phyloP scores from a whole-genome alignment of 805 yeast genomes.

The Debaryomyces castellii region DNA sequence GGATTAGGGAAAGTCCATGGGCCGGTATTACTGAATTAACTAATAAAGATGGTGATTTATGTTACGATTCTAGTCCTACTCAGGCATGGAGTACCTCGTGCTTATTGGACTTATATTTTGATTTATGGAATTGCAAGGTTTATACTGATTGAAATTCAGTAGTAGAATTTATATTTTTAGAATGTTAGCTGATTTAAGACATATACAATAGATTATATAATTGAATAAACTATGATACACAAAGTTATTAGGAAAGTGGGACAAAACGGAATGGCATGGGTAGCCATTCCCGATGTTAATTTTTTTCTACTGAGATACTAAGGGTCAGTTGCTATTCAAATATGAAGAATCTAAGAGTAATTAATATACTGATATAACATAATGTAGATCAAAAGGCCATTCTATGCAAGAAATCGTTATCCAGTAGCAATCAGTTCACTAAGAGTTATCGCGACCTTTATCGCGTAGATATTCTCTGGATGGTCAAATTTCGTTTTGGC shows the following conservation, averaged over 20 bases:
- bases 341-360: too few species aligned
- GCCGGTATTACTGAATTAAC: slow-evolving; percentile 92
- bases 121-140: slow-evolving; percentile 40
- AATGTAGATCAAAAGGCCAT: too few species aligned
- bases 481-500: neutral
- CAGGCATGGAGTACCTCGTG: slow-evolving; percentile 97
- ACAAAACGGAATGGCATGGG: neutral
- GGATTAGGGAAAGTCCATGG: slow-evolving; percentile 83
- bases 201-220: neutral
- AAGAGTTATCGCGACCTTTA: neutral
- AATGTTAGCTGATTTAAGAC: neutral
- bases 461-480: neutral
- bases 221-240: too few species aligned
- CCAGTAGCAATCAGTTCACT: too few species aligned
- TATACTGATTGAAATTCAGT: slow-evolving; percentile 3
- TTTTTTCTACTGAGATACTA: too few species aligned
- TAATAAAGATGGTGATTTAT: slow-evolving; percentile 78
- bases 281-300: neutral
- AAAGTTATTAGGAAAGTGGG: too few species aligned
- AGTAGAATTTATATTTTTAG: neutral
- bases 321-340: too few species aligned
- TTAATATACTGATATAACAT: too few species aligned
- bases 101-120: slow-evolving; percentile 74
- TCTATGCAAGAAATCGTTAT: too few species aligned
- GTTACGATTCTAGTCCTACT: slow-evolving; percentile 88